A percentile compares a stretch with the other conserved stretches of the same genome.
Evolutionary conservation across 306 rosid species (phyloP).

Genomic region (Rubus parviflorus): DNA sequence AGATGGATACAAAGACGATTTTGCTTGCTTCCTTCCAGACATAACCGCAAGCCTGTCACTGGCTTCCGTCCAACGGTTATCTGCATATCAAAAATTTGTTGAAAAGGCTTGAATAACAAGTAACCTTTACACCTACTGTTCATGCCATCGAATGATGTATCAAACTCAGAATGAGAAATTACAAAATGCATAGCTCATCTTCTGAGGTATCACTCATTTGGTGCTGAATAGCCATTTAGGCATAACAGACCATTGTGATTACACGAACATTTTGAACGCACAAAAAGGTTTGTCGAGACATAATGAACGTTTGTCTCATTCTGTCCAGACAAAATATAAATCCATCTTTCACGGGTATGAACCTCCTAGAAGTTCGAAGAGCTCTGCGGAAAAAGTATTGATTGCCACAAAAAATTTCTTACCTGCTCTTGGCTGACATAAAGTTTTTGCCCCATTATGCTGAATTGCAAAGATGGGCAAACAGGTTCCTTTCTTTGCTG

Average conservation of each 20-base stretch:
- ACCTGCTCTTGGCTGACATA: slow-evolving; percentile 95
- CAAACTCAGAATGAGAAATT: background rate
- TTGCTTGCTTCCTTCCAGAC: slow-evolving; percentile 75
- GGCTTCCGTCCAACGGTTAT: slow-evolving; percentile 84
- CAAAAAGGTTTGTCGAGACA: no score
- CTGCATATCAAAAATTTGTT: slow-evolving; percentile 43
- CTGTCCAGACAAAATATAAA: background rate
- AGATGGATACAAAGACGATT: slow-evolving; percentile 75
- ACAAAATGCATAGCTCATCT: background rate
- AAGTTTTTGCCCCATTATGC: slow-evolving; percentile 95
- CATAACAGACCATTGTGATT: background rate
- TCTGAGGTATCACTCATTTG: background rate
- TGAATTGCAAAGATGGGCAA: slow-evolving; percentile 92
- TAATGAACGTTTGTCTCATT: background rate
- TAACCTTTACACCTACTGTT: background rate
- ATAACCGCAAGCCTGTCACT: slow-evolving; percentile 70
- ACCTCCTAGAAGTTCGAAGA: background rate
- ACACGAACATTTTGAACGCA: background rate
- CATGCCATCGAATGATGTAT: background rate
- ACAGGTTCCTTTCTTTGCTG: slow-evolving; percentile 95
- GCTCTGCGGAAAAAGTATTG: background rate
- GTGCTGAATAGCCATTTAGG: slow-evolving; percentile 4
- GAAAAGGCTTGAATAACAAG: background rate
- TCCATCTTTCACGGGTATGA: background rate
- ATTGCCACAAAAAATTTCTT: slow-evolving; percentile 3